These are phyloP conservation scores for Paspalum vaginatum DNA, from an alignment of 176 grass and related monocot genomes.

Conservation along the genomic window DNA sequence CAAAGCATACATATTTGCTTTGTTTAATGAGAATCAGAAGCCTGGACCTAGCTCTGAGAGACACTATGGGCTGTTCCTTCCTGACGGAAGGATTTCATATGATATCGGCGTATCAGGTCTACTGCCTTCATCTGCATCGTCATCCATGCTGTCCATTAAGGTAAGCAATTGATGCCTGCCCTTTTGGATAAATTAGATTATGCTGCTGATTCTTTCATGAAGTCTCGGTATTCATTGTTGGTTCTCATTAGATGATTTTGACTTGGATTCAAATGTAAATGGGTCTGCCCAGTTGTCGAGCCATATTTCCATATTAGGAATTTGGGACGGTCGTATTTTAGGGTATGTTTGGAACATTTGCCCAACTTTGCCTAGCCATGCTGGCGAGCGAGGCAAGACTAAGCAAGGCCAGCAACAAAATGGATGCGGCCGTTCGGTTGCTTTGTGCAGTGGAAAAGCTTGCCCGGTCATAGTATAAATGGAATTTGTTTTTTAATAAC, in stretches of 20 bases:
- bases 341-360: too few relatives aligned
- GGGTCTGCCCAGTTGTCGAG: neutral
- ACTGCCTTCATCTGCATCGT: conserved; percentile 65
- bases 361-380: too few relatives aligned
- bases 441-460: too few relatives aligned
- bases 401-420: too few relatives aligned
- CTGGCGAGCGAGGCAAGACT: too few relatives aligned
- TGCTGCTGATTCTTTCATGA: neutral
- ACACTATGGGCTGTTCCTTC: conserved; percentile 89
- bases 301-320: neutral
- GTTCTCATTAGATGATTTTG: conserved; percentile 25
- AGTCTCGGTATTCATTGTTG: neutral
- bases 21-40: conserved; percentile 95
- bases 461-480: too few relatives aligned
- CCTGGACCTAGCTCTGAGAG: conserved; percentile 71
- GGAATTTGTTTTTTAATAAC: too few relatives aligned
- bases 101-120: conserved; percentile 79
- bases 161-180: conserved; percentile 46
- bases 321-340: neutral
- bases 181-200: neutral
- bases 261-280: neutral
- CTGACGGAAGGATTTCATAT: conserved; percentile 96
- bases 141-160: conserved; percentile 55
- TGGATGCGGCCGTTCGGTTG: too few relatives aligned
- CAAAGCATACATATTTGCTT: conserved; percentile 92